phyloP scores from a whole-genome alignment of 805 yeast genomes.

The Wickerhamomyces bisporus region DNA sequence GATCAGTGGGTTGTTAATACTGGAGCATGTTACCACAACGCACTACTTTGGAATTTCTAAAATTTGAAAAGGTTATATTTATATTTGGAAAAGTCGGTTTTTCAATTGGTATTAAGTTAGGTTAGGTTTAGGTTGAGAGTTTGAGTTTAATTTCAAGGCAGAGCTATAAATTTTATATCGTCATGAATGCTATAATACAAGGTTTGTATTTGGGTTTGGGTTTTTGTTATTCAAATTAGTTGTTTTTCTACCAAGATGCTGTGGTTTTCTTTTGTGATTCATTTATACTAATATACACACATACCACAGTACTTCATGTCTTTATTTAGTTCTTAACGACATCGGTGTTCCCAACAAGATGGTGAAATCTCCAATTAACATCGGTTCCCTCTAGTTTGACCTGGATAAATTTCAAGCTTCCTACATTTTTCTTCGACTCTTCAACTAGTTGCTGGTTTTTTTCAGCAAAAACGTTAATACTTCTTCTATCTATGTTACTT shows the following conservation, averaged over 20 bases:
- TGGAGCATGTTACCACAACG: slow-evolving; percentile 4
- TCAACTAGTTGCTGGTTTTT: slow-evolving; percentile 5
- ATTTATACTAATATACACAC: no score
- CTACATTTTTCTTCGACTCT: slow-evolving; percentile 11
- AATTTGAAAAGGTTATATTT: slow-evolving; percentile 1
- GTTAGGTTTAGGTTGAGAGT: no score
- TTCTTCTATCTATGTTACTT: slow-evolving; percentile 43
- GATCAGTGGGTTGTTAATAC: slow-evolving; percentile 5
- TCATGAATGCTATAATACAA: no score
- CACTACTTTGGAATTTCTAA: slow-evolving; percentile 12
- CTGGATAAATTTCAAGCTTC: slow-evolving; percentile 49
- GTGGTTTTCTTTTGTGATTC: no score
- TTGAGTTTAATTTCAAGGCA: no score
- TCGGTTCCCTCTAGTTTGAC: slow-evolving; percentile 55
- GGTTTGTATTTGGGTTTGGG: no score
- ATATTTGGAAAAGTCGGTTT: neutral
- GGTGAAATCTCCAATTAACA: slow-evolving; percentile 39
- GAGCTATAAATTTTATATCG: no score
- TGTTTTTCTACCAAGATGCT: no score
- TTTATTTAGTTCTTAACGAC: neutral
- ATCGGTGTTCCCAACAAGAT: slow-evolving; percentile 7
- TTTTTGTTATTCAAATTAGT: no score
- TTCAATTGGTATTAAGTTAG: no score
- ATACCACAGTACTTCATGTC: neutral
- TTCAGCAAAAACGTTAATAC: slow-evolving; percentile 39